Conservation (phyloP, 2,329 filamentous ascomycete genomes). For the Xylaria sp. region DNA sequence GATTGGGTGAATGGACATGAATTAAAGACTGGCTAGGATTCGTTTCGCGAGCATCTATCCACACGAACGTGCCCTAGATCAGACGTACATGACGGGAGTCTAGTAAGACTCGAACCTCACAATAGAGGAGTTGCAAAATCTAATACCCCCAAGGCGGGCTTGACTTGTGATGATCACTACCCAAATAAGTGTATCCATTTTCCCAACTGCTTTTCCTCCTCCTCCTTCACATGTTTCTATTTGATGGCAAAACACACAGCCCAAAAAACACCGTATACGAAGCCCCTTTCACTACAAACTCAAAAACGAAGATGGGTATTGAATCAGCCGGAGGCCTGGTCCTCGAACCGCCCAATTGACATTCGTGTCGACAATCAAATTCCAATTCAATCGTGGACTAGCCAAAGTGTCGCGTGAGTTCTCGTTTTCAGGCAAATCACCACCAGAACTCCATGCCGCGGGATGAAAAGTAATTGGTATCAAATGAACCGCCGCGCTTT, state of each 20-base stretch:
- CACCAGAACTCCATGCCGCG: slow-evolving; percentile 28
- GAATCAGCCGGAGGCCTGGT: slow-evolving; percentile 21
- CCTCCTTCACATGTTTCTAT: slow-evolving; percentile 15
- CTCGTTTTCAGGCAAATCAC: slow-evolving; percentile 20
- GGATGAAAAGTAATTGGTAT: slow-evolving; percentile 36
- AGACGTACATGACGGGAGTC: background rate
- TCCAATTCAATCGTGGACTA: background rate
- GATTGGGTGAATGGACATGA: background rate
- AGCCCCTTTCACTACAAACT: slow-evolving; percentile 13
- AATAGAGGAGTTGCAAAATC: background rate
- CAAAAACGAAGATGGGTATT: slow-evolving; percentile 29
- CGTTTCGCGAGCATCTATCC: slow-evolving; percentile 2
- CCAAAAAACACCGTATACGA: slow-evolving; percentile 15
- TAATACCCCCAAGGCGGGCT: background rate
- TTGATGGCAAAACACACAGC: slow-evolving; percentile 13
- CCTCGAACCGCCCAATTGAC: slow-evolving; percentile 3
- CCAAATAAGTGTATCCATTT: slow-evolving; percentile 12
- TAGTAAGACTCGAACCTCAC: background rate
- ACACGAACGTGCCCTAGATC: background rate
- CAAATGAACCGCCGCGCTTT: slow-evolving; percentile 35
- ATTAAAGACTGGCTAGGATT: slow-evolving; percentile 2
- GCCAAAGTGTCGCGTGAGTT: slow-evolving; percentile 1
- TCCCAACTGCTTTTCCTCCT: background rate
- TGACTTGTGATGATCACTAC: background rate
- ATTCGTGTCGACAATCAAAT: slow-evolving; percentile 2